phyloP scores from a whole-genome alignment of 225 moss, liverwort and hornwort species.

The Antitrichia curtipendula region DNA sequence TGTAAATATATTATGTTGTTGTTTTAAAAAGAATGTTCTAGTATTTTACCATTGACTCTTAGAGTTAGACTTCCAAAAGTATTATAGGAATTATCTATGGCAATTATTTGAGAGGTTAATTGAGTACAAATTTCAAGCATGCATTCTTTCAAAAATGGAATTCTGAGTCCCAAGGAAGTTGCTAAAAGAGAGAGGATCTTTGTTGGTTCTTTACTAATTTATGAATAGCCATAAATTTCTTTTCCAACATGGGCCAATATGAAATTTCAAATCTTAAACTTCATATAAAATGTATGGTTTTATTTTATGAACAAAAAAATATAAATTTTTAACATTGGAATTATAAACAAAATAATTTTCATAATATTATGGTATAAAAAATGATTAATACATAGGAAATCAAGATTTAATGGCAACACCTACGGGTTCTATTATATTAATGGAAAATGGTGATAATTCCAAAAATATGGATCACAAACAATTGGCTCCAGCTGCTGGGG shows the following conservation, averaged over 20 bases:
- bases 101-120: no score
- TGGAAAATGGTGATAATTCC: background rate
- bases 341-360: background rate
- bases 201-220: no score
- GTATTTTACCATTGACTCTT: no score
- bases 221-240: no score
- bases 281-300: background rate
- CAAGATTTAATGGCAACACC: conserved; percentile 1
- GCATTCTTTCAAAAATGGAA: no score
- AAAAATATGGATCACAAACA: background rate
- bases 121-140: no score
- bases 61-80: no score
- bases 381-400: background rate
- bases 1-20: background rate
- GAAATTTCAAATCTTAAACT: background rate
- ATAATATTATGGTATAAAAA: no score
- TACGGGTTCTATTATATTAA: background rate
- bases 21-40: background rate
- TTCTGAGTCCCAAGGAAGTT: no score
- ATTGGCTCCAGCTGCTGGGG: background rate
- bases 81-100: no score
- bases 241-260: no score
- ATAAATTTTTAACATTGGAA: background rate
- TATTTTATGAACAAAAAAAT: background rate
- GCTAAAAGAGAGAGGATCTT: no score